Evolutionary conservation across 345 rosid genomes (phyloP).

Genomic region (Citrus inodora): DNA sequence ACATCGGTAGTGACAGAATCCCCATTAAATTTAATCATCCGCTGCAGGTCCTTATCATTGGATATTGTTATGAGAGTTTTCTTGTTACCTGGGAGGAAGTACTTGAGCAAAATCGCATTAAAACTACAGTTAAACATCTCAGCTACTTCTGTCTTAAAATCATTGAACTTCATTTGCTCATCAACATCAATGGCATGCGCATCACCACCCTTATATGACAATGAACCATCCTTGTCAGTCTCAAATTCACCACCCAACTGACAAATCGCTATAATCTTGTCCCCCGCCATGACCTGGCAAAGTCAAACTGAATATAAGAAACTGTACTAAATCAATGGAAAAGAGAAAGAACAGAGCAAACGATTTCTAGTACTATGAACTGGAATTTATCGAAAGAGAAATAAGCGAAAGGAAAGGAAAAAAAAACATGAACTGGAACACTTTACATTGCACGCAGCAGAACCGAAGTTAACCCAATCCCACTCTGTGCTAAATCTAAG

Average conservation of each 20-base stretch:
- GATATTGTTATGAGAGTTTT: conserved; percentile 78
- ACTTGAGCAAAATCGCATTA: conserved; percentile 53
- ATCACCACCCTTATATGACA: conserved; percentile 58
- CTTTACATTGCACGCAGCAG: background rate
- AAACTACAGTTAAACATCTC: conserved; percentile 54
- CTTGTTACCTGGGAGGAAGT: conserved; percentile 84
- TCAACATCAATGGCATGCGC: conserved; percentile 70
- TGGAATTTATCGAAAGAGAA: too few relatives aligned
- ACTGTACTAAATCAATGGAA: background rate
- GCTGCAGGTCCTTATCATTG: conserved; percentile 58
- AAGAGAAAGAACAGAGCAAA: background rate
- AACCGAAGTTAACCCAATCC: background rate
- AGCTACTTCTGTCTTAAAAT: conserved; percentile 62
- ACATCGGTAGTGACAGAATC: conserved; percentile 52
- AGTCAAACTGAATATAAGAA: background rate
- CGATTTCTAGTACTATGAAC: background rate
- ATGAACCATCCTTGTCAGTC: conserved; percentile 40
- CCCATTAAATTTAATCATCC: conserved; percentile 68
- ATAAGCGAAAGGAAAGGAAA: background rate
- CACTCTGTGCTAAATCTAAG: too few relatives aligned
- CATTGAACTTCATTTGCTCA: conserved; percentile 40
- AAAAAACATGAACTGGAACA: background rate
- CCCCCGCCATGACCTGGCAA: conserved; percentile 55
- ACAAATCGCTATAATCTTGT: conserved; percentile 69
- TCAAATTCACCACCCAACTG: conserved; percentile 62